Conservation (phyloP, 305 asterid genomes). For the Plantago lanceolata region DNA sequence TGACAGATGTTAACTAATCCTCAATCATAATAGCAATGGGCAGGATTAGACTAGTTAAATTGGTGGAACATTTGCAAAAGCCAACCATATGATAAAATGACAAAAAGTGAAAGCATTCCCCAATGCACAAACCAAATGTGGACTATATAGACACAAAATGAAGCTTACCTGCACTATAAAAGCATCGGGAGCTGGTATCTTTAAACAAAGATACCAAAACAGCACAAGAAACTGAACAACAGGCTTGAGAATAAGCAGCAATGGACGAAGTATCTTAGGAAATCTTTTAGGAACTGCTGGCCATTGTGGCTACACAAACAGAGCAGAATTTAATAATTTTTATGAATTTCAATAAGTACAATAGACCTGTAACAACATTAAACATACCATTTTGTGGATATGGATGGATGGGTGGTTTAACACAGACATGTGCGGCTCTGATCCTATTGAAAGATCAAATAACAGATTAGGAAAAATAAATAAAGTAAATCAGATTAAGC, state of each 20-base stretch:
- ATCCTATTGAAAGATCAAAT: constrained; percentile 50
- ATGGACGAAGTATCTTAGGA: constrained; percentile 65
- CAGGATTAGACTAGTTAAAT: not conserved
- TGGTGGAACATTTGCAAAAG: constrained; percentile 8
- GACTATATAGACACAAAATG: constrained; percentile 13
- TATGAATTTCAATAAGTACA: constrained; percentile 14
- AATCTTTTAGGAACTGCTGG: constrained; percentile 56
- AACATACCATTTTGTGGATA: constrained; percentile 72
- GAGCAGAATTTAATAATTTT: constrained; percentile 22
- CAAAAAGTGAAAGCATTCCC: not conserved
- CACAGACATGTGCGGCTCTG: constrained; percentile 73
- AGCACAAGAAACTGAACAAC: constrained; percentile 71
- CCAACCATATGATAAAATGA: constrained; percentile 4
- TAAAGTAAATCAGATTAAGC: not conserved
- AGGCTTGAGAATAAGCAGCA: constrained; percentile 70
- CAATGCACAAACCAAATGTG: not conserved
- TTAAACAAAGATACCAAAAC: constrained; percentile 79
- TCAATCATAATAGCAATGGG: not conserved
- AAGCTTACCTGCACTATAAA: constrained; percentile 80
- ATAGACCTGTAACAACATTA: constrained; percentile 18
- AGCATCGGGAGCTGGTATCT: constrained; percentile 83
- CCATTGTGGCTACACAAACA: constrained; percentile 64
- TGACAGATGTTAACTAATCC: not conserved
- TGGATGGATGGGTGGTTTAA: constrained; percentile 62
- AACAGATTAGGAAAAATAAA: constrained; percentile 24